Evolutionary conservation across 2,329 filamentous ascomycete genomes (phyloP), one percentile per base, ranked within the genome.

Genomic region (Clonostachys rhizophaga): DNA sequence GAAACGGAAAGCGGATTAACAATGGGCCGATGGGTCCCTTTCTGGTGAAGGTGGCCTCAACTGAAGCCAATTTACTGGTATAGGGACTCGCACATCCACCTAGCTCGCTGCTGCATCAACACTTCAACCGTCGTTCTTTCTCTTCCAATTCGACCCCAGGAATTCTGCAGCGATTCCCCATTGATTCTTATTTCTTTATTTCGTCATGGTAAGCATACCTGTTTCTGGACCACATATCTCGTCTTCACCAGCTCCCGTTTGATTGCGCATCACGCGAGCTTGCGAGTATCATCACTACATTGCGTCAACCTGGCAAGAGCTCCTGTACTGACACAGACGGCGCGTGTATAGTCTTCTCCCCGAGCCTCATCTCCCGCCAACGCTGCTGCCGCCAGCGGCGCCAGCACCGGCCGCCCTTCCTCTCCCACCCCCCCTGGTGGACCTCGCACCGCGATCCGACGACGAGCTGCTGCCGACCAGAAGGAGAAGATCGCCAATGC

Each of bases 401-500:
- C 84, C 50, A 83, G 80, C 64, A 80, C 84, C 63, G 84, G 80
- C 62, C 89, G 92, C 55, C 85, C 89, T 48, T 86, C 89, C 33
- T 96, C 92, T 44, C 91, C 92, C 51, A 85, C 89, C 60, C 87
- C 91, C 53, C 94, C 94, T 24, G 94, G 94, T 55, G 94, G 94
- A 59, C 91, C 94, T 62, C 91, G 94, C 67, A 95, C 92, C 57
- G 92, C 91, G 52, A 95, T 99, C 73, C 86, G 94, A 69, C 86
- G 94, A 68, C 90, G 94, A 67, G 92, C 94, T 40, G 94, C 94
- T 33, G 92, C 92, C 60, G 94, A 97, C 69, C 89, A 96, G 75
- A 96, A 96, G 72, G 94, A 97, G 74, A 94, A 95, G 74, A 83
- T 92, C 59, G 91, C 92, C 63, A 99, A 95, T 86, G 87, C 83